These are phyloP conservation scores for Hordeum pubiflorum DNA, from an alignment of 202 grass and related monocot species.

Conservation along the genomic window DNA sequence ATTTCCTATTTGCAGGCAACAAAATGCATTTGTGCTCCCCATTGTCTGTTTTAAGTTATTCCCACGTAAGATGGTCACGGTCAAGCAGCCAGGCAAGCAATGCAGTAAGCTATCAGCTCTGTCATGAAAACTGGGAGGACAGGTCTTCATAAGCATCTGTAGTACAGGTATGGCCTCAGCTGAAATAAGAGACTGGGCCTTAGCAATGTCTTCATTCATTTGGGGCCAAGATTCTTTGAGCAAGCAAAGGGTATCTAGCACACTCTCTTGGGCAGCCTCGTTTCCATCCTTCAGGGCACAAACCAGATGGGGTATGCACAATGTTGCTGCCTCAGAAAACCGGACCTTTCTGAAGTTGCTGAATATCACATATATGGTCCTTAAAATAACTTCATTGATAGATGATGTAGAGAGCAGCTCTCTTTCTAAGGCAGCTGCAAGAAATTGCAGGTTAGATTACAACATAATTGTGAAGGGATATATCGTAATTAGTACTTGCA, in stretches of 20 bases:
- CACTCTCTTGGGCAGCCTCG: conserved; percentile 76
- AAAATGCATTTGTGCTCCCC: conserved; percentile 94
- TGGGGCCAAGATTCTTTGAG: conserved; percentile 93
- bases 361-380: conserved; percentile 84
- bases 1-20: conserved; percentile 95
- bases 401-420: conserved; percentile 68
- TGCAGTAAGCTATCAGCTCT: conserved; percentile 82
- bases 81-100: conserved; percentile 88
- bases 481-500: not conserved
- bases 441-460: conserved; percentile 28
- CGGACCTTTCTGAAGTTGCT: conserved; percentile 86
- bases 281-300: conserved; percentile 66
- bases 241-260: conserved; percentile 80
- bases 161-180: conserved; percentile 84
- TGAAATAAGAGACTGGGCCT: conserved; percentile 83
- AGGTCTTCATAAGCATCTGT: conserved; percentile 84
- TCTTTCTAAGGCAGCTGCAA: conserved; percentile 74
- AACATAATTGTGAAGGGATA: conserved; percentile 8
- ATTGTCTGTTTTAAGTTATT: conserved; percentile 97
- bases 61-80: conserved; percentile 78
- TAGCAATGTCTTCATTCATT: conserved; percentile 88
- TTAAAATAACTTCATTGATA: conserved; percentile 76
- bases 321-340: conserved; percentile 79
- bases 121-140: conserved; percentile 89
- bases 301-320: conserved; percentile 87